Evolutionary conservation across 768 basidiomycete genomes (phyloP).

Genomic region (Amanita exitialis): DNA sequence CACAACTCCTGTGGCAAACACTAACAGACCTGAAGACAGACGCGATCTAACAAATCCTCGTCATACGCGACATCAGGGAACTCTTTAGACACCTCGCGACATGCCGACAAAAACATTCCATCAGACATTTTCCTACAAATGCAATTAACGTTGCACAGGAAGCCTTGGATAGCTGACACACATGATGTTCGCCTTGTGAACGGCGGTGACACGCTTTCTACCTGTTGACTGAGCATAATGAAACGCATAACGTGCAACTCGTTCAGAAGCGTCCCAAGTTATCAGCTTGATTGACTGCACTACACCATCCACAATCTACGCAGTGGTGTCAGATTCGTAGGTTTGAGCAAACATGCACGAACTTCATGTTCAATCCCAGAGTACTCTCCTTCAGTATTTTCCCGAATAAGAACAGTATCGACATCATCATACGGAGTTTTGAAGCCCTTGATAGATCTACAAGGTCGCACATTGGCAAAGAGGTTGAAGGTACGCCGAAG

Average conservation of each 20-base stretch:
- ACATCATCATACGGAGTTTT: slow-evolving; percentile 99
- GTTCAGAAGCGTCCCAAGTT: slow-evolving; percentile 97
- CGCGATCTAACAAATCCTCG: slow-evolving; percentile 94
- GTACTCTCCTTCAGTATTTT: slow-evolving; percentile 99
- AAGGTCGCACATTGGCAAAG: slow-evolving; percentile 97
- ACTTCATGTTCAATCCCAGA: slow-evolving; percentile 99
- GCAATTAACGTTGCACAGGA: background rate
- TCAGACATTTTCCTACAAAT: slow-evolving; percentile 94
- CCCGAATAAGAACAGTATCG: slow-evolving; percentile 95
- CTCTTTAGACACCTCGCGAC: slow-evolving; percentile 91
- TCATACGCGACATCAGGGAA: slow-evolving; percentile 92
- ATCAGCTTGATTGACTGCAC: slow-evolving; percentile 99
- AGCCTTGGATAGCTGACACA: slow-evolving; percentile 22
- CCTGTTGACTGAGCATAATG: slow-evolving; percentile 88
- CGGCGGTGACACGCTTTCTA: slow-evolving; percentile 89
- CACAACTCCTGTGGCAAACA: background rate
- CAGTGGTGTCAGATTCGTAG: slow-evolving; percentile 6
- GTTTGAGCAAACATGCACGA: slow-evolving; percentile 8
- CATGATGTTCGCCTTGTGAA: slow-evolving; percentile 99
- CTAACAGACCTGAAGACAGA: slow-evolving; percentile 71
- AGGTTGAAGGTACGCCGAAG: slow-evolving; percentile 96
- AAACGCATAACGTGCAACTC: slow-evolving; percentile 98
- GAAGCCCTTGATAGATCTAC: slow-evolving; percentile 90
- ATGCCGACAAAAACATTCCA: slow-evolving; percentile 98
- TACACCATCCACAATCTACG: slow-evolving; percentile 90